Conservation (phyloP, 2,329 filamentous ascomycete genomes). For the Stachybotrys chlorohalonatus region DNA sequence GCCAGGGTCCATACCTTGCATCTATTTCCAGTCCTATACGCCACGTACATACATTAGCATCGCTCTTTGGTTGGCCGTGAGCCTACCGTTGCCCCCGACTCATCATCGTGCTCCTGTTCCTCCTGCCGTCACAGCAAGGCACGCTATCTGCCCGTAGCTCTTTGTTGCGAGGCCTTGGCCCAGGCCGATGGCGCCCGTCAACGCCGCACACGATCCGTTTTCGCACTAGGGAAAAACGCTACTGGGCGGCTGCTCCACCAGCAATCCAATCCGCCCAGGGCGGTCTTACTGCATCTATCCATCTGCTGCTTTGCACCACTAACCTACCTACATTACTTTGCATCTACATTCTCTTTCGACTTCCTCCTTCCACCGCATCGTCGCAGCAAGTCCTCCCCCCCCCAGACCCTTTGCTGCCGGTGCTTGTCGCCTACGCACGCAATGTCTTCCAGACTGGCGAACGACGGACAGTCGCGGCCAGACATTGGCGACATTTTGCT, state of each 20-base stretch:
- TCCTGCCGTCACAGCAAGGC: neutral
- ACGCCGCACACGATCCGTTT: neutral
- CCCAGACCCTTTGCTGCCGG: neutral
- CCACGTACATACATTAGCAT: too few relatives aligned
- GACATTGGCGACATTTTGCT: constrained; percentile 59
- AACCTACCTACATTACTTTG: neutral
- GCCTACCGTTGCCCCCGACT: too few relatives aligned
- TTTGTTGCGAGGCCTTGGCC: neutral
- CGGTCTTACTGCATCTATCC: neutral
- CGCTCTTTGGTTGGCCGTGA: too few relatives aligned
- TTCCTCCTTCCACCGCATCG: neutral
- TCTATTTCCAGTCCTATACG: too few relatives aligned
- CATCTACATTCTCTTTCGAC: neutral
- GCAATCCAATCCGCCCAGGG: neutral
- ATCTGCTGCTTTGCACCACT: neutral
- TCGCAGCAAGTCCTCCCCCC: neutral
- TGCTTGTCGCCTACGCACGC: constrained; percentile 5
- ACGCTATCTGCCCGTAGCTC: too few relatives aligned
- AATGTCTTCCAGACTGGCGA: constrained; percentile 34
- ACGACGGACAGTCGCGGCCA: constrained; percentile 34
- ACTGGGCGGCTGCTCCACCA: too few relatives aligned
- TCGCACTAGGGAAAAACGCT: neutral
- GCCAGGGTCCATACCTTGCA: too few relatives aligned
- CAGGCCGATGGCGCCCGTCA: neutral
- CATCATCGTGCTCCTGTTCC: neutral